Evolutionary conservation across 2,329 filamentous ascomycete species (phyloP).

Genomic region (Penicillium brasilianum): DNA sequence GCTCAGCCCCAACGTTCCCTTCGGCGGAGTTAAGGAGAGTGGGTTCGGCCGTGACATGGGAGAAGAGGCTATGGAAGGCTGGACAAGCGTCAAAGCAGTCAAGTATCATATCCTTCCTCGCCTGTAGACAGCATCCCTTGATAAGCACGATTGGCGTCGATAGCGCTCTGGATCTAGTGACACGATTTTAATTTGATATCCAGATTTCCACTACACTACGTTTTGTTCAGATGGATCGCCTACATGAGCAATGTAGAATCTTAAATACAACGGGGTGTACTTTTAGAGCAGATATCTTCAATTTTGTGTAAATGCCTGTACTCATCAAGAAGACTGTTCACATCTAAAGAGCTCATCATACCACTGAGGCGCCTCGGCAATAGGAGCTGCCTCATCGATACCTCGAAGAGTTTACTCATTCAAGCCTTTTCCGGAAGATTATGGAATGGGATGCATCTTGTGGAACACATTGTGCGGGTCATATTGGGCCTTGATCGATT

Average conservation of each 20-base stretch:
- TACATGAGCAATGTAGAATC: not conserved
- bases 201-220: no score
- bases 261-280: no score
- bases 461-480: constrained; percentile 55
- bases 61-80: constrained; percentile 33
- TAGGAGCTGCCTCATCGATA: no score
- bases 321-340: no score
- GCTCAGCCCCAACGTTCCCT: constrained; percentile 33
- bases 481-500: constrained; percentile 52
- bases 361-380: no score
- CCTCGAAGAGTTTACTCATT: not conserved
- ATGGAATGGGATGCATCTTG: constrained; percentile 47
- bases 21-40: constrained; percentile 37
- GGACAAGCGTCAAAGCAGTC: constrained; percentile 32
- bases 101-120: constrained; percentile 27
- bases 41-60: constrained; percentile 38
- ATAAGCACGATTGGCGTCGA: no score
- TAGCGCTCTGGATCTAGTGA: not conserved
- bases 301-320: no score
- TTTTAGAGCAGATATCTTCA: no score
- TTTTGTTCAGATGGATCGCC: no score
- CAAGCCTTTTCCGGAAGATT: constrained; percentile 4
- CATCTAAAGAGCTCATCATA: no score
- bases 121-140: constrained; percentile 1
- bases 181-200: not conserved